Base-by-base conservation (phyloP, 805 yeast species). In the Lipomyces starkeyi region DNA sequence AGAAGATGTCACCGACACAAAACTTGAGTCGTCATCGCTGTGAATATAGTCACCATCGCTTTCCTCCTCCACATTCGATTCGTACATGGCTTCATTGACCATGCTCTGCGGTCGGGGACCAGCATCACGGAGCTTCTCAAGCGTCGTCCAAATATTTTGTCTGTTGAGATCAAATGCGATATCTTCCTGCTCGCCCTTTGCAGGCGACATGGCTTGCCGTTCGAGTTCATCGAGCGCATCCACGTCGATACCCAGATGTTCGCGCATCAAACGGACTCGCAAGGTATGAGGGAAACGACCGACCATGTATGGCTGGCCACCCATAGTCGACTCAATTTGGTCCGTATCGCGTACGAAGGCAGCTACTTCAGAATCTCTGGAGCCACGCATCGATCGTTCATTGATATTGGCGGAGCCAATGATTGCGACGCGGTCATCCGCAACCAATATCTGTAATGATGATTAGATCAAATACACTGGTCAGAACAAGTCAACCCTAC, bases 391-490 rank as follows among this genome's bases (percentile, higher is more conserved):
- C 0, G 98, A 94, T 74, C 99, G 85, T 78, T 95, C 99, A 76
- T 95, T 95, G 69, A 95, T 91, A 75, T 95, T 95, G 0, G 99
- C 99, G 75, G 97, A 91, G 1, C 99, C 99, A 75, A 95, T 93
- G 57, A 95, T 90, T 3, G 97, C 98, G 58, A 89, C 86, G 60
- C 97, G 84, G 75, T 95, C 99, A 80, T 95, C 99, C 11, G 90
- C 97, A 74, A 95, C 84, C 87, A 95, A 84, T 8, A 61, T 60
- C 70, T 67, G 32, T 40, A 7, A 53, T 14, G n/a, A 47, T 6
- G 9, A 27, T 34, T 34, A 29, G 40, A 22, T 7, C n/a, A 14
- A 20, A 22, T 6, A 25, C 49, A n/a, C 5, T 25, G 2, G n/a
- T 43, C 40, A 7, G 3, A 32, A 32, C 11, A 55, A n/a, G 25